These are phyloP conservation scores for Haematococcus lacustris DNA, from an alignment of 139 green algal genomes.

Conservation along the genomic window DNA sequence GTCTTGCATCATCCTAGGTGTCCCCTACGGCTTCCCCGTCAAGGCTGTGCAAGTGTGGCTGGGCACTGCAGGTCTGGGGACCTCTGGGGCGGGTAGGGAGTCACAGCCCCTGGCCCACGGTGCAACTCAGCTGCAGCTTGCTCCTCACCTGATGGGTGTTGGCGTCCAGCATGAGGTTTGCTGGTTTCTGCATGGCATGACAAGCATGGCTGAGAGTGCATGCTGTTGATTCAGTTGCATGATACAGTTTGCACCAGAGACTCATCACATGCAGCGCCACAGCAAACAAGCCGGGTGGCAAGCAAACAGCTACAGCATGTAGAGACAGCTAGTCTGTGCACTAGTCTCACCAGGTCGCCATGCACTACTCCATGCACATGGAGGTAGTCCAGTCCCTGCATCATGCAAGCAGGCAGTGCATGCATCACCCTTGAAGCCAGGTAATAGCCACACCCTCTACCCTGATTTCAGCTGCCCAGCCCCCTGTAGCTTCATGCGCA, in stretches of 20 bases:
- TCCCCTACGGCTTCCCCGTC: no score
- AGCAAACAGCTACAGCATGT: not conserved
- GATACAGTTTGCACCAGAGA: not conserved
- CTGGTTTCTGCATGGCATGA: constrained; percentile 5
- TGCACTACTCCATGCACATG: constrained; percentile 18
- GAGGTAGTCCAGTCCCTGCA: constrained; percentile 56
- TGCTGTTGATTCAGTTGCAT: not conserved
- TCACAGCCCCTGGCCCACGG: not conserved
- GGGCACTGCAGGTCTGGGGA: not conserved
- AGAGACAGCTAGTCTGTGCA: not conserved
- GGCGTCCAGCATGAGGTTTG: constrained; percentile 20
- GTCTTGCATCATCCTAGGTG: no score
- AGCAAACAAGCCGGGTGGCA: not conserved
- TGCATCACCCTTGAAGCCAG: no score
- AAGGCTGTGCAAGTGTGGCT: no score
- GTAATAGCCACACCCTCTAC: no score
- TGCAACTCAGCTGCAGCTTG: not conserved
- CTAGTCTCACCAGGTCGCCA: constrained; percentile 4
- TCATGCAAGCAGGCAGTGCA: no score
- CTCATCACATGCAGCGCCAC: not conserved
- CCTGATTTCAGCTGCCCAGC: no score
- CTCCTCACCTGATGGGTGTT: constrained; percentile 9
- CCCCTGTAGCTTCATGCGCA: no score
- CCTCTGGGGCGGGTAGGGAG: not conserved
- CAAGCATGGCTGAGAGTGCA: not conserved